phyloP scores from a whole-genome alignment of 2,329 filamentous ascomycete genomes.

The Claviceps sp. region DNA sequence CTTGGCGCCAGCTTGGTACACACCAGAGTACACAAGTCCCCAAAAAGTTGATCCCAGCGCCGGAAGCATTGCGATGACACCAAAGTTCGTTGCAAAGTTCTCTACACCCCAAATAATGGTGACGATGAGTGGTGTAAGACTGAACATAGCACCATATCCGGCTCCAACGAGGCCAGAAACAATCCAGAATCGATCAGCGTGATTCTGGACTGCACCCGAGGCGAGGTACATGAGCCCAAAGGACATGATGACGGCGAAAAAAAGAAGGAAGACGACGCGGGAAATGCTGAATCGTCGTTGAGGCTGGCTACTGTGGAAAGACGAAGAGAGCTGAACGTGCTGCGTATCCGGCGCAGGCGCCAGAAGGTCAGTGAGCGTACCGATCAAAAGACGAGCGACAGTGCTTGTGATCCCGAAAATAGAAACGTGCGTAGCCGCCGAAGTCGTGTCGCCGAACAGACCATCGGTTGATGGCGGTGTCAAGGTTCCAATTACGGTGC shows the following conservation, averaged over 20 bases:
- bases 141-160: constrained; percentile 88
- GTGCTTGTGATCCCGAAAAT: constrained; percentile 87
- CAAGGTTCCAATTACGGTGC: constrained; percentile 81
- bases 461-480: constrained; percentile 42
- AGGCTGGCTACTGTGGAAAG: constrained; percentile 10
- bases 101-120: constrained; percentile 98
- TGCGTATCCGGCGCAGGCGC: constrained; percentile 54
- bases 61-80: constrained; percentile 84
- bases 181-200: constrained; percentile 69
- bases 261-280: constrained; percentile 65
- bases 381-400: constrained; percentile 76
- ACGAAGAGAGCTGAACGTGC: constrained; percentile 32
- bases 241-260: constrained; percentile 61
- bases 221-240: constrained; percentile 67
- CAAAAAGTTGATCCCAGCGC: constrained; percentile 80
- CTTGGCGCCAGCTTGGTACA: constrained; percentile 58
- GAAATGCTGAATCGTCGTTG: constrained; percentile 48
- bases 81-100: constrained; percentile 98
- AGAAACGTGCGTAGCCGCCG: constrained; percentile 78
- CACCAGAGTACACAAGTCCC: constrained; percentile 75
- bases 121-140: constrained; percentile 78
- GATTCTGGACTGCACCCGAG: constrained; percentile 58
- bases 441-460: constrained; percentile 31
- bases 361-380: constrained; percentile 76
- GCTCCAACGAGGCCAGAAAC: constrained; percentile 76